These are phyloP conservation scores for Phytopythium aichiense DNA, from an alignment of 352 stramenopile species.

Conservation along the genomic window DNA sequence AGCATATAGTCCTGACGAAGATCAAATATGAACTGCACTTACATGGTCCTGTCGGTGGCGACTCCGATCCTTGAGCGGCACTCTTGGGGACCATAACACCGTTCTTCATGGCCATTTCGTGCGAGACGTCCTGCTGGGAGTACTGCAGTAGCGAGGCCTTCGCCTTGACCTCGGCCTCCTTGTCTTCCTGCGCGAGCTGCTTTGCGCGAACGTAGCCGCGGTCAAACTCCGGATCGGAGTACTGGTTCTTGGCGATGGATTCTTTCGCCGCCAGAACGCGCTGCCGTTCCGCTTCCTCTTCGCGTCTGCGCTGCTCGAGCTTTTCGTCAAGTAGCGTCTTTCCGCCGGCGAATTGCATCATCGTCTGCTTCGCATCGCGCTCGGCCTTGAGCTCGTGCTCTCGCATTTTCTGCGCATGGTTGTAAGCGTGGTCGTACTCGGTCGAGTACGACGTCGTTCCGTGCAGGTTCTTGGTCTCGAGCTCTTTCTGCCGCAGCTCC, in stretches of 20 bases:
- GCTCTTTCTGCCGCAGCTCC: not conserved
- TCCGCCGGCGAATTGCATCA: constrained; percentile 31
- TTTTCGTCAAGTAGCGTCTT: constrained; percentile 65
- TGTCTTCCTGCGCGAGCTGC: constrained; percentile 40
- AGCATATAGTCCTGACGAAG: not conserved
- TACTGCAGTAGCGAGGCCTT: constrained; percentile 50
- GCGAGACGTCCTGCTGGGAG: constrained; percentile 45
- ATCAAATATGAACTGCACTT: not conserved
- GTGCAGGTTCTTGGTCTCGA: constrained; percentile 31
- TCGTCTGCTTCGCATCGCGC: constrained; percentile 30
- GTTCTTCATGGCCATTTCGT: constrained; percentile 66
- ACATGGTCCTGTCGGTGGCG: not conserved
- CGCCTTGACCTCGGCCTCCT: constrained; percentile 52
- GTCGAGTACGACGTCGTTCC: constrained; percentile 33
- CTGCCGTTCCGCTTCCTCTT: constrained; percentile 43
- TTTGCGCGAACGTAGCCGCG: constrained; percentile 52
- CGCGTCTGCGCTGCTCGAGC: constrained; percentile 51
- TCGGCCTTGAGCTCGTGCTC: constrained; percentile 35
- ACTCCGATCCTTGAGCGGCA: not conserved
- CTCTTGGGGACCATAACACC: constrained; percentile 45
- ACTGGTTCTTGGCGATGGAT: constrained; percentile 43
- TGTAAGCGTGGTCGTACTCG: constrained; percentile 49
- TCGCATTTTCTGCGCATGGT: constrained; percentile 42
- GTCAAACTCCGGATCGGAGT: constrained; percentile 44
- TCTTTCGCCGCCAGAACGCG: constrained; percentile 34